A percentile compares a stretch with the other conserved stretches of the same genome.
phyloP scores from a whole-genome alignment of 352 stramenopile species.

The Pythium phragmitis region DNA sequence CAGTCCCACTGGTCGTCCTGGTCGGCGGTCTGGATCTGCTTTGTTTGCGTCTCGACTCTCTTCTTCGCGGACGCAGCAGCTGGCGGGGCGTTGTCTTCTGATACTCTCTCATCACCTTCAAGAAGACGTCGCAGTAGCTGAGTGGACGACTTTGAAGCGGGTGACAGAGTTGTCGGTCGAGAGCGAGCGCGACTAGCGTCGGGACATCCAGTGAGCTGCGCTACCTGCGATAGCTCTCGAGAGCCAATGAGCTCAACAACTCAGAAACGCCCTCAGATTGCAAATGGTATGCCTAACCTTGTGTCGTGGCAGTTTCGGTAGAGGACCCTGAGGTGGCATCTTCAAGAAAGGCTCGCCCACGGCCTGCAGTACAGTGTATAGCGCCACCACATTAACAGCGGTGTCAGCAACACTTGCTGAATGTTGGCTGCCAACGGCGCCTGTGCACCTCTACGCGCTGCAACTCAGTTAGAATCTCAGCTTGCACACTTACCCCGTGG shows the following conservation, averaged over 20 bases:
- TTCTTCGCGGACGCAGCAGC: not conserved
- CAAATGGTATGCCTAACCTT: constrained; percentile 27
- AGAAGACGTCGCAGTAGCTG: constrained; percentile 14
- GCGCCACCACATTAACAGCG: constrained; percentile 1
- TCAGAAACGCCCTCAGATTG: not conserved
- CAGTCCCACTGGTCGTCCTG: constrained; percentile 69
- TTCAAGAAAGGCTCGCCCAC: constrained; percentile 59
- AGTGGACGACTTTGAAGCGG: constrained; percentile 5
- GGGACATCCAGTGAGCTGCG: constrained; percentile 9
- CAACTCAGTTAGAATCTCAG: too few relatives aligned
- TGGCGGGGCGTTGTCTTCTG: not conserved
- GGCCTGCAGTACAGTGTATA: constrained; percentile 22
- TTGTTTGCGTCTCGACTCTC: constrained; percentile 34
- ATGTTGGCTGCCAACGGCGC: too few relatives aligned
- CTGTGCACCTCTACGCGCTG: not conserved
- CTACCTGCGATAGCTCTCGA: constrained; percentile 26
- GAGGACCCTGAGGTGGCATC: constrained; percentile 59
- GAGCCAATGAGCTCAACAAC: not conserved
- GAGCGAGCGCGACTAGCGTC: not conserved
- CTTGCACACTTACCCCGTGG: constrained; percentile 32
- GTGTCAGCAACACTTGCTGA: not conserved
- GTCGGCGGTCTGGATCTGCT: constrained; percentile 59
- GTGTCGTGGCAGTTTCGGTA: constrained; percentile 47
- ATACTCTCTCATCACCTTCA: not conserved
- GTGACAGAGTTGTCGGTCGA: not conserved